Evolutionary conservation across 2,329 filamentous ascomycete species (phyloP).

Genomic region (Aspergillus novofumigatus): DNA sequence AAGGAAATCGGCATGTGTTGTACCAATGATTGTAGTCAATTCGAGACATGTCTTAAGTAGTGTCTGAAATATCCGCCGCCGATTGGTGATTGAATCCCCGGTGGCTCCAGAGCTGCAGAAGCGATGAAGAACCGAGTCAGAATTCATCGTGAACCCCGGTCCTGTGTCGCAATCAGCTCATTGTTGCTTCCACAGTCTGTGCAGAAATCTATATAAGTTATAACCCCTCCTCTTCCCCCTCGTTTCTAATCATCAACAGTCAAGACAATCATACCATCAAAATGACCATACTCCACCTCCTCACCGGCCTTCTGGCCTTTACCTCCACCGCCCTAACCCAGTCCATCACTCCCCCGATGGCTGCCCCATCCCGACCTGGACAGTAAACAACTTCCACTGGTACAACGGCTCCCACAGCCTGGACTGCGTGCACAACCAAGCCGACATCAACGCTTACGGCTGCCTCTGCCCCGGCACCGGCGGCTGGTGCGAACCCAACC

Average conservation of each 20-base stretch:
- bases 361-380: constrained; percentile 26
- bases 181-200: too few species aligned
- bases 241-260: not conserved
- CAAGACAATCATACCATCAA: not conserved
- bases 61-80: too few species aligned
- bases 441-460: constrained; percentile 19
- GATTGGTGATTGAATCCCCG: too few species aligned
- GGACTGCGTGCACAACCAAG: constrained; percentile 18
- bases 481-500: constrained; percentile 21
- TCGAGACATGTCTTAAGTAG: too few species aligned
- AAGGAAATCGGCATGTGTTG: too few species aligned
- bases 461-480: constrained; percentile 19
- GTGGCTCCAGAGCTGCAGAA: too few species aligned
- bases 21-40: too few species aligned
- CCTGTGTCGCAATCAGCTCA: too few species aligned
- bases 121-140: too few species aligned
- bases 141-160: too few species aligned
- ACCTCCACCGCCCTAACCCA: constrained; percentile 5
- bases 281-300: constrained; percentile 6
- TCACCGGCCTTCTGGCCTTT: constrained; percentile 12
- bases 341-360: constrained; percentile 22
- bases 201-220: not conserved
- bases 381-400: constrained; percentile 19
- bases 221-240: not conserved
- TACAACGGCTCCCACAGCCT: constrained; percentile 16